Evolutionary conservation across 1,284 basidiomycete species (phyloP), one percentile per base, ranked within the genome.

Genomic region (Fomitopsis schrenkii): DNA sequence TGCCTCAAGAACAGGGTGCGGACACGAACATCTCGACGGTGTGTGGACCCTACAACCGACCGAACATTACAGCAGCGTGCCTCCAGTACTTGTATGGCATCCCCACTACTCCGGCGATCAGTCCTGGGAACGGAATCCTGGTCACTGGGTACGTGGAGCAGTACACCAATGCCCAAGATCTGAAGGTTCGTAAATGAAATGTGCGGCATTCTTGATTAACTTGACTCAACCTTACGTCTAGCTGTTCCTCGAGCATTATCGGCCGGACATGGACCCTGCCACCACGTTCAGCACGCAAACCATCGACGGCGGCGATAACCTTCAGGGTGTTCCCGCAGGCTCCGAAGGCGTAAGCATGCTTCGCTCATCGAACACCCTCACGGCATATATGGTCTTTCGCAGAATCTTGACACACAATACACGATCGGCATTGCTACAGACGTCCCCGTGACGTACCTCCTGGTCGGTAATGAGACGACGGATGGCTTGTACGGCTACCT

Each of bases 371-470:
- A 40, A 1, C 17, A 5, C 8, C 35, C 6, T 19, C 5, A 38
- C 2, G 28, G 4, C 2, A 40, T 2, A 3, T 15, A 22, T 6
- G 17, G 52, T 46, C 19, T 9, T 12, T 45, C 8, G 6, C 46
- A 53, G 53, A 83, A 86, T 67, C 76, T 88, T 9, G 85, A 88
- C 64, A 82, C 85, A 40, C 84, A 89, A 72, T 87, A 87, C 61
- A 81, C 84, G 8, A 80, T 79, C 15, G 85, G 81, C 17, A 74
- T 89, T 82, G 83, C 74, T 81, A 82, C 75, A 77, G 80, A 75
- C 76, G 65, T 69, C 2, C 60, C 67, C 2, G 56, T 59, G 6
- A 70, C 22, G 30, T 65, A 66, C 48, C 50, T 67, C 28, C 65
- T 65, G 5, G 68, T 67, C 41, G 69, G 66, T 5, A 30, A 59